Conservation (phyloP, 257 asterid species). For the Oldenlandia corymbosa region DNA sequence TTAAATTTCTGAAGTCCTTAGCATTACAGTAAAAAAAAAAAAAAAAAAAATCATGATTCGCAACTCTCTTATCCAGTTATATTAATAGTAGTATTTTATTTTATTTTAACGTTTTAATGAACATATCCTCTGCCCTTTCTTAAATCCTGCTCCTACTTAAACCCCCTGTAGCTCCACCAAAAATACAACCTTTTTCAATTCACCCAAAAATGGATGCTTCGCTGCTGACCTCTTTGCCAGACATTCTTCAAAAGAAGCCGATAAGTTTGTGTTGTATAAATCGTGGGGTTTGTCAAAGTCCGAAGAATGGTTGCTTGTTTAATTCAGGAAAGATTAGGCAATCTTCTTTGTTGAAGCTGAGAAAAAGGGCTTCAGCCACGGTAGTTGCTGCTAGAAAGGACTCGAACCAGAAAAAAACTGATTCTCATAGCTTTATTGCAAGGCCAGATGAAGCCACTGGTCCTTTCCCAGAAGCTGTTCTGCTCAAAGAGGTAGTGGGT, state of each 20-base stretch:
- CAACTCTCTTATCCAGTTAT: no score
- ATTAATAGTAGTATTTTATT: no score
- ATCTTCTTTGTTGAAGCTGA: constrained; percentile 26
- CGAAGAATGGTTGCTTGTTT: constrained; percentile 14
- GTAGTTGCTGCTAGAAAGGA: constrained; percentile 46
- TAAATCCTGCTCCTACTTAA: constrained; percentile 7
- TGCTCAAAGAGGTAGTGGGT: constrained; percentile 67
- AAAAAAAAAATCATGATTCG: no score
- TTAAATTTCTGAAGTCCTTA: no score
- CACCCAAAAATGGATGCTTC: constrained; percentile 25
- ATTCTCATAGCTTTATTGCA: constrained; percentile 50
- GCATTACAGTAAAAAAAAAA: no score
- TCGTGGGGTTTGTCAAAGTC: constrained; percentile 5
- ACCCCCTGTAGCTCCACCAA: no score
- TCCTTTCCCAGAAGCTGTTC: constrained; percentile 82
- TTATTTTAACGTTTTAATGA: no score
- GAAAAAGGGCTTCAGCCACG: constrained; percentile 25
- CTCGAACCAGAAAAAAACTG: constrained; percentile 35
- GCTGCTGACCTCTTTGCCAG: constrained; percentile 18
- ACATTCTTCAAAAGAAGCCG: constrained; percentile 6
- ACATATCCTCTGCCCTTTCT: constrained; percentile 5
- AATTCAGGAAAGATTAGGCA: constrained; percentile 22
- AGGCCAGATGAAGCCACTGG: constrained; percentile 85
- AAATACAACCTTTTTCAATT: no score
- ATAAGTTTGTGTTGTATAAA: neutral